These are phyloP conservation scores for Chlorella sp. DNA, from an alignment of 139 green algal species.

Conservation along the genomic window DNA sequence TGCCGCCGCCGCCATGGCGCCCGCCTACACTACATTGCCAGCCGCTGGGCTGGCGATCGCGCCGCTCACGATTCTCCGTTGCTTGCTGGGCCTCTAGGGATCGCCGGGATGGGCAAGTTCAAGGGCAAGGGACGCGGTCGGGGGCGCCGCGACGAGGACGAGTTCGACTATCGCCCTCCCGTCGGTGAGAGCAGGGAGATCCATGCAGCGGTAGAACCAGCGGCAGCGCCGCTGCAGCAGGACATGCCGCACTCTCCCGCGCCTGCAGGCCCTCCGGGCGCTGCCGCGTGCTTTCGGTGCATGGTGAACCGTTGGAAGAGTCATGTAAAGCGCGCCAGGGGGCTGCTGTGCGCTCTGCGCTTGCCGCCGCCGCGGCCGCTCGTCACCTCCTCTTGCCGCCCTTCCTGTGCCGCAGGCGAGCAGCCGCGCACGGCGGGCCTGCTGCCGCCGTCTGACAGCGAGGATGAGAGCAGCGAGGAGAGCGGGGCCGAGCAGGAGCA, in stretches of 20 bases:
- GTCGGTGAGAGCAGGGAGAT: neutral
- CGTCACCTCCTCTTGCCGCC: neutral
- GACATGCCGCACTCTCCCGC: neutral
- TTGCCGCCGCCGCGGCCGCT: neutral
- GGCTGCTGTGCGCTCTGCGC: too few species aligned
- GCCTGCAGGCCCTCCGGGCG: neutral
- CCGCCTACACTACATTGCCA: too few species aligned
- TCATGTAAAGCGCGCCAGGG: too few species aligned
- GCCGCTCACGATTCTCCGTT: too few species aligned
- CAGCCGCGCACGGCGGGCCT: constrained; percentile 76
- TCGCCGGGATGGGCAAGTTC: constrained; percentile 14
- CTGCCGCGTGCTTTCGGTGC: neutral
- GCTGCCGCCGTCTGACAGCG: constrained; percentile 78
- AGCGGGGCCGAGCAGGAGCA: constrained; percentile 7
- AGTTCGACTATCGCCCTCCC: neutral
- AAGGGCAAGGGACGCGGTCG: neutral
- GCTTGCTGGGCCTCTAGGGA: neutral
- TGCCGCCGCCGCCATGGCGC: too few species aligned
- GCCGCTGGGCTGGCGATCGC: too few species aligned
- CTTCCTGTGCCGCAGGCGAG: constrained; percentile 35
- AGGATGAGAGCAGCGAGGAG: constrained; percentile 62
- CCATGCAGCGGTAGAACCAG: too few species aligned
- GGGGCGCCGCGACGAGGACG: constrained; percentile 10
- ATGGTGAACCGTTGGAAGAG: too few species aligned
- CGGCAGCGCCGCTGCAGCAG: too few species aligned